Evolutionary conservation across 257 asterid species (phyloP).

Genomic region (Scutellaria barbata): DNA sequence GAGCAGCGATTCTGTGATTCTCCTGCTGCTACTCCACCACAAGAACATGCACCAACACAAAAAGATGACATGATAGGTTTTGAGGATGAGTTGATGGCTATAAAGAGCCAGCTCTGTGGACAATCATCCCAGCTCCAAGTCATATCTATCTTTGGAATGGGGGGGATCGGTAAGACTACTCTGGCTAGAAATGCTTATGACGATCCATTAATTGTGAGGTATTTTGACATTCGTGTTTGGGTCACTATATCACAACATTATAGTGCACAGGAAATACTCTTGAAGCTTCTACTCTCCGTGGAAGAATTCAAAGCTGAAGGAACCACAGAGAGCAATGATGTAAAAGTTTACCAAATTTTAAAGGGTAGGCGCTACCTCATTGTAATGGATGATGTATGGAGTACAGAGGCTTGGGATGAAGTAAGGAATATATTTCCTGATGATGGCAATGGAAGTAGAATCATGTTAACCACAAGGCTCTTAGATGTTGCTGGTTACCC

Average conservation of each 20-base stretch:
- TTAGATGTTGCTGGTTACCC: slow-evolving; percentile 4
- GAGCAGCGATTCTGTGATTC: too few relatives aligned
- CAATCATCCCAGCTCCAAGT: slow-evolving; percentile 1
- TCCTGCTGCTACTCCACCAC: too few relatives aligned
- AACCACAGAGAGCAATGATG: not conserved
- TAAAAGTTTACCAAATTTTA: slow-evolving; percentile 6
- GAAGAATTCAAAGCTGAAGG: too few relatives aligned
- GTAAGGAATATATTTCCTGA: slow-evolving; percentile 1
- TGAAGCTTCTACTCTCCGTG: too few relatives aligned
- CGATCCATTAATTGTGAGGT: not conserved
- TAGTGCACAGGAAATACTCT: too few relatives aligned
- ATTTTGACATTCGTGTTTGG: slow-evolving; percentile 27
- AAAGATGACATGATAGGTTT: too few relatives aligned
- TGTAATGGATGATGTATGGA: slow-evolving; percentile 29
- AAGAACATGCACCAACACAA: too few relatives aligned
- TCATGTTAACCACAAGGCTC: not conserved
- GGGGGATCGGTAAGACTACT: slow-evolving; percentile 37
- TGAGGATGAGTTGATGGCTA: too few relatives aligned
- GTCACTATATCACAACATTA: not conserved
- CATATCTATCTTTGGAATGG: slow-evolving; percentile 34
- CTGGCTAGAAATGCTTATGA: slow-evolving; percentile 31
- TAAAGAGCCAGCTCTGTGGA: slow-evolving; percentile 5
- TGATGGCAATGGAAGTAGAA: not conserved
- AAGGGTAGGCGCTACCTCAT: slow-evolving; percentile 14
- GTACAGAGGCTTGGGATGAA: slow-evolving; percentile 29